Evolutionary conservation across 2,329 filamentous ascomycete species (phyloP), one percentile per base, ranked within the genome.

Genomic region (Pseudocercospora vitis): DNA sequence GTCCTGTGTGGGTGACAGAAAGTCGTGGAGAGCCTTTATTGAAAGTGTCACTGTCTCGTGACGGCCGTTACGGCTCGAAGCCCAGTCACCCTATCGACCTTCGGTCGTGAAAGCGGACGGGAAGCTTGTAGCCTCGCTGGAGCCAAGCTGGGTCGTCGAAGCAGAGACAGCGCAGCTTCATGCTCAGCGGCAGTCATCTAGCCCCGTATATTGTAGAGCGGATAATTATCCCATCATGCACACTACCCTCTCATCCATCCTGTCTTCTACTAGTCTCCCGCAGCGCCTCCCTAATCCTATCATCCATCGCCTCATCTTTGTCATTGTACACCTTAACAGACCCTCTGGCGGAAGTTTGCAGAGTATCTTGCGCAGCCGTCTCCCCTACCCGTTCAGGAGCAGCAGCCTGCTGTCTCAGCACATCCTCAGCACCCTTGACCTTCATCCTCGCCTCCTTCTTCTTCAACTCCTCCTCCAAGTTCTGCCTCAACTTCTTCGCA

Each of bases 201-300:
- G 26, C 11, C 26, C 16, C 19, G n/a, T 24, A n/a, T 24, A 42
- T 24, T 23, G 24, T 21, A 14, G 37, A 42, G 37, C n/a, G 37
- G 19, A 26, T 9, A 42, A 24, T 21, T 8, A 19, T 23, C 9
- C 21, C 37, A 29, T 29, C 26, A 29, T 19, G 23, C 19, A 40
- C 37, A 7, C 37, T 42, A 12, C 7, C 14, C 26, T 14, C 12
- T 45, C 42, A 45, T 18, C 42, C 42, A 31, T 31, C 24, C 29
- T 45, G 42, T n/a, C 42, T 45, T 24, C 42, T 28, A 29, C 42
- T 45, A 23, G 42, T 45, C 24, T 28, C 42, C 42, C 42, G 14
- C 42, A 45, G 19, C 3, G 42, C 42, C 18, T 45, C 42, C 2
- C 42, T 14, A 2, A 45, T 45, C n/a, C 42, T 28, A 7, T 45